Conservation (phyloP, 192 early-diverging fungal genomes). For the Geosiphon pyriformis region DNA sequence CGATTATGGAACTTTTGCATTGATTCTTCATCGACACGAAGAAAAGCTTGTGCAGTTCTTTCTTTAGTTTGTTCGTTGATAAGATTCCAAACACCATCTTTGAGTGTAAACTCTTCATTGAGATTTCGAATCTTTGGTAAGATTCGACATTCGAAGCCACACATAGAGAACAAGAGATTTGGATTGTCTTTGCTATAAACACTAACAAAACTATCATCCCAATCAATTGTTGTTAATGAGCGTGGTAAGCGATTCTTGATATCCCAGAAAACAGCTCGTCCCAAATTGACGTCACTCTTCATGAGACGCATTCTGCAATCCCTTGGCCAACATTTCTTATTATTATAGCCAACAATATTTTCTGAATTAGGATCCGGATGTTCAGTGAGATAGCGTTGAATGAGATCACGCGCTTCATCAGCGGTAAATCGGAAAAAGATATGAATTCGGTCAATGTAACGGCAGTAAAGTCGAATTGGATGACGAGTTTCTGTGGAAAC, state of each 20-base stretch:
- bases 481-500: constrained; percentile 88
- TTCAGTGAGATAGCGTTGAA: constrained; percentile 95
- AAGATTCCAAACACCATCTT: constrained; percentile 89
- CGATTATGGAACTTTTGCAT: constrained; percentile 92
- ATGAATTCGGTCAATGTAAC: constrained; percentile 91
- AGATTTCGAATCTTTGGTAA: constrained; percentile 84
- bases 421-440: constrained; percentile 92
- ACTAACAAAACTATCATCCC: constrained; percentile 94
- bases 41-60: constrained; percentile 92
- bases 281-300: constrained; percentile 98
- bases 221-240: constrained; percentile 95
- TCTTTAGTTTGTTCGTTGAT: constrained; percentile 97
- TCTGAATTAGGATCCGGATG: constrained; percentile 99
- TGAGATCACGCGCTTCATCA: constrained; percentile 90
- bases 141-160: constrained; percentile 94
- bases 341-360: constrained; percentile 97
- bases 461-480: constrained; percentile 92
- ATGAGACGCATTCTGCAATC: constrained; percentile 98
- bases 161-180: constrained; percentile 86
- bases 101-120: constrained; percentile 84
- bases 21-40: constrained; percentile 94
- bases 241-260: constrained; percentile 97
- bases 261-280: constrained; percentile 99
- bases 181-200: constrained; percentile 98
- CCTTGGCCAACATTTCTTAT: constrained; percentile 98